Base-by-base conservation (phyloP, 306 rosid species). In the Amphicarpaea edgeworthii region DNA sequence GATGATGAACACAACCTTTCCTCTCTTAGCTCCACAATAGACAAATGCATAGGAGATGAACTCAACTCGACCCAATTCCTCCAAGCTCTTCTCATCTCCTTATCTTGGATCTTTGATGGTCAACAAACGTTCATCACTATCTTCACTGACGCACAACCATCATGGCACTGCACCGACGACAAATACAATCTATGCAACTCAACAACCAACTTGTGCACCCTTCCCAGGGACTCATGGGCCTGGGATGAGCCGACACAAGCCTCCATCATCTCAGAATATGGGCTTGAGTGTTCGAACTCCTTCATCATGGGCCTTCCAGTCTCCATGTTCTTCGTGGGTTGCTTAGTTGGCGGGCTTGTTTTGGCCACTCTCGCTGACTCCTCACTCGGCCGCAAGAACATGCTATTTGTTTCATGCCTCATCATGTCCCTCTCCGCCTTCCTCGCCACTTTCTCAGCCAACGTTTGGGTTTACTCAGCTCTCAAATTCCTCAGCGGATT, bases 101-200 rank as follows among this genome's bases (percentile, higher is more conserved):
- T 51, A 1, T 40, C 37, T 51, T 70, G 64, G 76, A 11, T 70
- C 76, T 51, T 71, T 14, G 76, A 71, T 71, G 76, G 38, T n/a
- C 76, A 71, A 53, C 76, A 71, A 54, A 53, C 76, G 12, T 71
- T 71, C 65, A 71, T 71, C 14, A 53, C 65, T 4, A 71, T 71
- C 64, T 71, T 71, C 65, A 71, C 76, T 7, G 65, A 71, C 20
- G 51, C 51, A 71, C 51, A 40, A 7, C 76, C 76, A 51, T 37
- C 76, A 1, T 54, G 66, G 65, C 76, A 71, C 19, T 71, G 76
- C 76, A 30, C 5, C 6, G 37, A 30, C n/a, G n/a, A n/a, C n/a
- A n/a, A n/a, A n/a, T n/a, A n/a, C 37, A 30, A 30, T 30, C 37
- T 7, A 30, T 30, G 37, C 37, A 30, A 30, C 34, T 51, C 65